Percentiles rank a stretch among this genome's conserved stretches.
Evolutionary conservation across 2,329 filamentous ascomycete genomes (phyloP).

Genomic region (Aphanocladium album): DNA sequence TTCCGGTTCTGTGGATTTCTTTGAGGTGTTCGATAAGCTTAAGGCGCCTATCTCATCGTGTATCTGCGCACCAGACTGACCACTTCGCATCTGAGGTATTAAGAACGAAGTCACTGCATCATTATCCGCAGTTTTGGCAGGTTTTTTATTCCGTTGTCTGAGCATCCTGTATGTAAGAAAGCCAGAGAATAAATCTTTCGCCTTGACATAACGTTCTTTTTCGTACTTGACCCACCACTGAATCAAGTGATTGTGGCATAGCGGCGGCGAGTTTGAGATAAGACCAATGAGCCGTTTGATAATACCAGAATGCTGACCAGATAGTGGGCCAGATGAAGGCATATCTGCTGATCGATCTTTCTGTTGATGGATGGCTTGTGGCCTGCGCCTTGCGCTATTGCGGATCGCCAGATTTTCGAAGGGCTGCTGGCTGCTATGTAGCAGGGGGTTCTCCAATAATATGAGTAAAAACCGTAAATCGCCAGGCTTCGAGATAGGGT

Average conservation of each 20-base stretch:
- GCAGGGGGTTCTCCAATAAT: conserved; percentile 70
- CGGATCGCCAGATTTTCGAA: conserved; percentile 39
- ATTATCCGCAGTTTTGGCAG: conserved; percentile 51
- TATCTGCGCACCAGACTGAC: conserved; percentile 63
- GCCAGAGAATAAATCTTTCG: conserved; percentile 70
- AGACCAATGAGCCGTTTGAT: conserved; percentile 81
- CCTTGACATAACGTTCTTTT: conserved; percentile 59
- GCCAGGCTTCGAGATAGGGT: conserved; percentile 60
- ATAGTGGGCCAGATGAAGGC: conserved; percentile 37
- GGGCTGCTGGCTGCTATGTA: conserved; percentile 45
- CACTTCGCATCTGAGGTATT: conserved; percentile 66
- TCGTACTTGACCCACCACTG: conserved; percentile 73
- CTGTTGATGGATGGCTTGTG: conserved; percentile 16
- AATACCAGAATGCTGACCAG: conserved; percentile 73
- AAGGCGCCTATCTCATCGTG: conserved; percentile 67
- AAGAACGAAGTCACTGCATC: conserved; percentile 61
- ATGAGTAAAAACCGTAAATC: conserved; percentile 76
- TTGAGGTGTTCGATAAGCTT: conserved; percentile 44
- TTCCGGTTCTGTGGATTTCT: conserved; percentile 50
- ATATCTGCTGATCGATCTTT: conserved; percentile 16
- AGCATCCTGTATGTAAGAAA: conserved; percentile 79
- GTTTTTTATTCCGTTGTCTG: conserved; percentile 63
- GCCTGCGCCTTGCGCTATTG: conserved; percentile 18
- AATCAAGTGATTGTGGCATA: conserved; percentile 72
- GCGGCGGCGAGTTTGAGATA: conserved; percentile 66